Conservation (phyloP, 352 stramenopile genomes). For the Globisporangium acanthophoron region DNA sequence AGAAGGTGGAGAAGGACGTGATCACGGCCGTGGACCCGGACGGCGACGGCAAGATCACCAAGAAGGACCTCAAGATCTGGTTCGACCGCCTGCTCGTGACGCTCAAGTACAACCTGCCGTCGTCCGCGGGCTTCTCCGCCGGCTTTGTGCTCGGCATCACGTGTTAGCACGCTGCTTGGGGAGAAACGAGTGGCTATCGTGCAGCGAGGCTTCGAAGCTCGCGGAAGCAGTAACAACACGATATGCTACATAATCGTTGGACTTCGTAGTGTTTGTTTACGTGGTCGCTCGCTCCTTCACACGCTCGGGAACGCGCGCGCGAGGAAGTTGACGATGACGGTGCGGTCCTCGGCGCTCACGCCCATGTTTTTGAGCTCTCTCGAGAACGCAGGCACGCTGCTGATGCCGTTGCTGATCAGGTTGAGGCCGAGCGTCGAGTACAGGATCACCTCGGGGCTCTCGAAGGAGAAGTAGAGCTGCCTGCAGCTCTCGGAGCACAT, state of each 20-base stretch:
- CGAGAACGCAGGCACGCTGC: constrained; percentile 74
- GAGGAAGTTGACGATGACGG: constrained; percentile 74
- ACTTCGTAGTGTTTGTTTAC: background rate
- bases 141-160: constrained; percentile 72
- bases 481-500: constrained; percentile 66
- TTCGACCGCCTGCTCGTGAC: constrained; percentile 60
- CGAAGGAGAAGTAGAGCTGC: constrained; percentile 72
- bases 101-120: constrained; percentile 81
- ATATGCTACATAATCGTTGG: no score
- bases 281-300: constrained; percentile 11
- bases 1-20: constrained; percentile 85
- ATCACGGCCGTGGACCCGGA: constrained; percentile 77
- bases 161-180: constrained; percentile 23
- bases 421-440: constrained; percentile 81
- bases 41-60: constrained; percentile 82
- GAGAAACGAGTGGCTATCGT: background rate
- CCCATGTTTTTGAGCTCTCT: constrained; percentile 74
- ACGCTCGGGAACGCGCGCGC: constrained; percentile 67
- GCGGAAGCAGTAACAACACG: background rate
- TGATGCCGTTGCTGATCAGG: constrained; percentile 82
- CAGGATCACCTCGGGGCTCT: constrained; percentile 66
- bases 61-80: constrained; percentile 75
- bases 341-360: constrained; percentile 62
- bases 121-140: constrained; percentile 69
- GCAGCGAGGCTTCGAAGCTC: background rate